Base-by-base conservation (phyloP, 176 grass and related monocot species). In the Puya raimondii region DNA sequence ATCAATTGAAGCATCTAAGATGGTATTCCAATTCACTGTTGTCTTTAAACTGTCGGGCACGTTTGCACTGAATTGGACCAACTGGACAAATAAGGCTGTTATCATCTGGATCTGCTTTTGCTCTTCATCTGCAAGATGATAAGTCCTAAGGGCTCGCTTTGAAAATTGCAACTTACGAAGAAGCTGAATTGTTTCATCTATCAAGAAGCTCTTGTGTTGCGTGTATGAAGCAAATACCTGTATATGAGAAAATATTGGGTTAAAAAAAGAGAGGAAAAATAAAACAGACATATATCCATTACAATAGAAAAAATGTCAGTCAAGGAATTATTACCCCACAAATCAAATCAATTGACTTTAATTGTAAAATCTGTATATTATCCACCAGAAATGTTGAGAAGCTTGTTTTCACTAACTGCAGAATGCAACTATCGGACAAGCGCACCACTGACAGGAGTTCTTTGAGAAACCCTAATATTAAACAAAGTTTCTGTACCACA, bases 91-190 rank as follows among this genome's bases (percentile, higher is more conserved):
- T 64, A 94, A 76, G 18, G 95, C 95, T 72, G 90, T 94, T 91
- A 94, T 94, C 90, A 94, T 94, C 85, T 99, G 95, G 57, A 99
- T 99, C 83, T 99, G 87, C 64, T 91, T 94, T 63, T 99, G 87
- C 51, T 99, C 94, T 71, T 99, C 95, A 68, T 99, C 90, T 67
- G 95, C 82, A 53, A 99, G 80, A 92, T 86, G 90, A 73, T 84
- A 99, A 53, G 90, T 86, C 77, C 95, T 88, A 74, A 94, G 57
- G 51, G 90, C 87, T 78, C 84, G 86, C 83, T 79, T 99, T 17
- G 87, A 91, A 74, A 88, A 94, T 73, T 99, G 95, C 56, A 99
- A 78, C 81, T 99, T 99, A 14, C 82, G 79, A 72, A 99, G 80
- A 84, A 99, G 95, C 11, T 82, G 75, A 73, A 94, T 77, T 61